Evolutionary conservation across 495 filamentous ascomycete species (phyloP), one percentile per base, ranked within the genome.

Genomic region (Trichoderma orchidacearum): DNA sequence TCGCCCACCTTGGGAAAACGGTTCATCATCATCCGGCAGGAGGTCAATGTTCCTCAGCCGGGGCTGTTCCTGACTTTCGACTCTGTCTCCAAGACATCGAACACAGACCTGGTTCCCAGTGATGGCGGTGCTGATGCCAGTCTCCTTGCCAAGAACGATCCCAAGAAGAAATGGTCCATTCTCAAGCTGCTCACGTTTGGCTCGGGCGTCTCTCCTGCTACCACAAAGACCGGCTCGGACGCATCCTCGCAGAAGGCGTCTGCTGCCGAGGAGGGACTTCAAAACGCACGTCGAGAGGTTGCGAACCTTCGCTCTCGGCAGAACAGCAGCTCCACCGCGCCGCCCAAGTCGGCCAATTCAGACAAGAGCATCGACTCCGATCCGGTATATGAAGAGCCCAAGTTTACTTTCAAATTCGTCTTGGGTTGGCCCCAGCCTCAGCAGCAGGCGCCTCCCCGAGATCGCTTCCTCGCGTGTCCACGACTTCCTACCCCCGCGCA

Each of bases 11-110:
- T 94, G n/a, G 85, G 87, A 36, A 87, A 93, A 51, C 78, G 90
- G 55, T 86, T 98, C 55, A 78, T 96, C 55, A 97, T 98, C 63
- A 88, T 96, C 54, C 83, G 90, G 55, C 93, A 87, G 60, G 93
- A 98, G 64, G 72, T 83, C 53, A 80, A 81, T 54, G 65, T 79
- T 29, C 61, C 69, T 9, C 79, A 84, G 30, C 77, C 78, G 15
- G 65, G 69, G 21, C 63, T 76, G 3, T 59, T 67, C 23, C 56
- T 70, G 6, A 67, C 63, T 5, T 76, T 78, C 51, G 72, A 75
- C 57, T 64, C 69, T 15, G 68, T 71, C 41, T 59, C 65, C 3
- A 63, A 53, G 54, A 28, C 56, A 0, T 53, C 64, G 34, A 51
- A 35, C 34, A 55, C 60, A 0, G 32, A 29, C 8, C 11, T 54